These are phyloP conservation scores for Ambrosiella cleistominuta DNA, from an alignment of 2,329 filamentous ascomycete species.

Conservation along the genomic window DNA sequence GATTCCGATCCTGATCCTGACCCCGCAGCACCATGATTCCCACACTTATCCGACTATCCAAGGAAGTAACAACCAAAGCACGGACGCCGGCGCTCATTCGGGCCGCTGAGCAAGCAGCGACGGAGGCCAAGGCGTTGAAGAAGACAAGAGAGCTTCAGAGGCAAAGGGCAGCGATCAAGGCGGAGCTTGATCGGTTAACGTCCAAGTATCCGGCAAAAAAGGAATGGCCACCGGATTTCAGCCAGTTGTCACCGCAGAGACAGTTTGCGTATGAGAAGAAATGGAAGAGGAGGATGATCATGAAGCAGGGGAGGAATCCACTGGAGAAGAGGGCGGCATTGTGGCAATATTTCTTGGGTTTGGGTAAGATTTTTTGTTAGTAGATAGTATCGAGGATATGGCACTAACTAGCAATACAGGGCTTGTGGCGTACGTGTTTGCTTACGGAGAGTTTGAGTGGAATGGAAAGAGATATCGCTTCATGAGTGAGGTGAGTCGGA, in stretches of 20 bases:
- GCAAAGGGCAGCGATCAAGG: background rate
- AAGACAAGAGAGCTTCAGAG: conserved; percentile 13
- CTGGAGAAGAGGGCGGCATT: conserved; percentile 51
- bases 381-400: background rate
- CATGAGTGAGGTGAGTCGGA: conserved; percentile 22
- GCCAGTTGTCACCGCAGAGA: conserved; percentile 49
- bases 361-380: conserved; percentile 26
- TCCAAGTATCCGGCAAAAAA: conserved; percentile 51
- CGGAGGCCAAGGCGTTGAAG: conserved; percentile 1
- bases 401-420: conserved; percentile 15
- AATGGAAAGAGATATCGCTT: conserved; percentile 27
- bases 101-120: conserved; percentile 5
- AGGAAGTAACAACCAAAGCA: background rate
- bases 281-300: conserved; percentile 50
- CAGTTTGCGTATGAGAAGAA: conserved; percentile 65
- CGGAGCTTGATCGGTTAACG: conserved; percentile 18
- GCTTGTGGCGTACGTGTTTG: conserved; percentile 23
- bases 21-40: background rate
- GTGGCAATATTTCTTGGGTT: conserved; percentile 41
- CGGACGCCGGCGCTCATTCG: background rate
- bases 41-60: background rate
- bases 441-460: conserved; percentile 28
- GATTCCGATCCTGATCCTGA: background rate
- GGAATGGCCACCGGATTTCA: conserved; percentile 63
- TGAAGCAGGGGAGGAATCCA: conserved; percentile 42